These are phyloP conservation scores for Orbilia javanica DNA, from an alignment of 2,329 filamentous ascomycete genomes.

Conservation along the genomic window DNA sequence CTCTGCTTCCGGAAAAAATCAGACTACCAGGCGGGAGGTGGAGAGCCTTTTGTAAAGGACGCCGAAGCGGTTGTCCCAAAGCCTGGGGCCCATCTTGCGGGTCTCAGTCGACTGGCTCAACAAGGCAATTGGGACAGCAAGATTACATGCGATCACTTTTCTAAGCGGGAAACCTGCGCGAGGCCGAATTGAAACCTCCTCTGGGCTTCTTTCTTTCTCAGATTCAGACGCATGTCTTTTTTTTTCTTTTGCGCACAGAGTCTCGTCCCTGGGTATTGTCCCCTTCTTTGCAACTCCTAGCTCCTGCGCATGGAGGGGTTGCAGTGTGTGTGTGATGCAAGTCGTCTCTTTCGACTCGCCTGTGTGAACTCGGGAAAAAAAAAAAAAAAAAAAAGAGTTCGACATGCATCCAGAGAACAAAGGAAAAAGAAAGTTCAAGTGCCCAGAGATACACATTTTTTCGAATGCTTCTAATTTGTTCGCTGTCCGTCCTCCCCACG, in stretches of 20 bases:
- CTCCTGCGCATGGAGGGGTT: constrained; percentile 48
- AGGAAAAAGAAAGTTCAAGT: constrained; percentile 39
- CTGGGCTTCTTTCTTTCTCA: constrained; percentile 27
- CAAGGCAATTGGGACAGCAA: constrained; percentile 37
- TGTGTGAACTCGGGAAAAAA: constrained; percentile 2
- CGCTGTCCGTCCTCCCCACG: constrained; percentile 17
- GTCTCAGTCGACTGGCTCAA: constrained; percentile 53
- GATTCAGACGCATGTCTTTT: constrained; percentile 21
- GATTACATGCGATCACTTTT: constrained; percentile 38
- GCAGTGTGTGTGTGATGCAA: constrained; percentile 2
- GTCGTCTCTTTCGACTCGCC: constrained; percentile 28
- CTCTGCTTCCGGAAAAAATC: constrained; percentile 25
- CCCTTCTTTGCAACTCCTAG: constrained; percentile 37
- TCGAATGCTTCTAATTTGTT: constrained; percentile 4
- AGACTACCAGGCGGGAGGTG: constrained; percentile 44
- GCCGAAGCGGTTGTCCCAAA: constrained; percentile 23
- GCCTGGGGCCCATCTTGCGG: constrained; percentile 17
- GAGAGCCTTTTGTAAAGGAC: constrained; percentile 58
- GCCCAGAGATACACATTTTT: constrained; percentile 40
- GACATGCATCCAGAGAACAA: not conserved
- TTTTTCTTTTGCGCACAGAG: constrained; percentile 20
- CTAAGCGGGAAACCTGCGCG: constrained; percentile 50
- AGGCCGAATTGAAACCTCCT: constrained; percentile 24
- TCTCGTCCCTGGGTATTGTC: constrained; percentile 28
- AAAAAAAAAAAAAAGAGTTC: constrained; percentile 14